Evolutionary conservation across 73 alveolate species (phyloP).

Genomic region (Tetrahymena borealis): DNA sequence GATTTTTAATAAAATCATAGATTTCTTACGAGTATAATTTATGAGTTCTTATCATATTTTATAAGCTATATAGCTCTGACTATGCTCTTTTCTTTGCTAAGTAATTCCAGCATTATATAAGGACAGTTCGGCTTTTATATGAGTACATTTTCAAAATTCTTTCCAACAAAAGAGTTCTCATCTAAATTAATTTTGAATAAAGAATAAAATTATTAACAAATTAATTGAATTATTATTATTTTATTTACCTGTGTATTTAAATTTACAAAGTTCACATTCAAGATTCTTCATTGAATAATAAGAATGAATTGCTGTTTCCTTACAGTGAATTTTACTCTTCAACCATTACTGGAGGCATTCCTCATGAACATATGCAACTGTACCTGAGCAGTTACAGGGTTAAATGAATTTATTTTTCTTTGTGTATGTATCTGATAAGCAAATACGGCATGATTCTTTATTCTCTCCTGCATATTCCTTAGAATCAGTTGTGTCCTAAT

Average conservation of each 20-base stretch:
- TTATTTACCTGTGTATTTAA: constrained; percentile 3
- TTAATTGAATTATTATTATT: not conserved
- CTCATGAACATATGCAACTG: constrained; percentile 72
- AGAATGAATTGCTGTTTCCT: not conserved
- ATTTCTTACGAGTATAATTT: constrained; percentile 14
- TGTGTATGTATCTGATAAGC: constrained; percentile 68
- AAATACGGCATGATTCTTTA: constrained; percentile 60
- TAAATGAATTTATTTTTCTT: constrained; percentile 67
- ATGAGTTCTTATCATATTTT: constrained; percentile 6
- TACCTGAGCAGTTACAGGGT: constrained; percentile 89
- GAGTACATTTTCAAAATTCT: not conserved
- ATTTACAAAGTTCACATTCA: constrained; percentile 26
- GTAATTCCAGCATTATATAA: constrained; percentile 12
- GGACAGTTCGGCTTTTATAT: not conserved
- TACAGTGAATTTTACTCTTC: constrained; percentile 38
- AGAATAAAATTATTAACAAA: not conserved
- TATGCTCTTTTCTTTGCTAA: not conserved
- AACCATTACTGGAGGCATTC: constrained; percentile 85
- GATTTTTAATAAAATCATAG: not conserved
- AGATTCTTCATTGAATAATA: constrained; percentile 9
- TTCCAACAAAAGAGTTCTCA: not conserved
- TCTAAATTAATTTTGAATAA: not conserved
- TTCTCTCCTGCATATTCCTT: not conserved
- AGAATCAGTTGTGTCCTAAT: not conserved
- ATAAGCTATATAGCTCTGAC: constrained; percentile 27